These are phyloP conservation scores for Mycena sp. DNA, from an alignment of 1,284 basidiomycete genomes.

Conservation along the genomic window DNA sequence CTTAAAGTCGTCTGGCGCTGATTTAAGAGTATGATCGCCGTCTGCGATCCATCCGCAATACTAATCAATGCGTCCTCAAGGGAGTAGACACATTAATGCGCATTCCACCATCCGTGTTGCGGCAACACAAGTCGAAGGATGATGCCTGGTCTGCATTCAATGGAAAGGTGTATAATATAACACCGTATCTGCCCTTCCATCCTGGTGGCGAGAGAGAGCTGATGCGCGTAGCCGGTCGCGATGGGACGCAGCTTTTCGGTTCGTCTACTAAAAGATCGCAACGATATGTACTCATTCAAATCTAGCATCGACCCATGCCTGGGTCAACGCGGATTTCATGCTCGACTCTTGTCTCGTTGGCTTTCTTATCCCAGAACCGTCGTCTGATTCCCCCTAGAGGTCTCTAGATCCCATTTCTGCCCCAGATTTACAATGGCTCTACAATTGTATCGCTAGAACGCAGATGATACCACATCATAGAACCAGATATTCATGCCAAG, in stretches of 20 bases:
- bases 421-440: too few relatives aligned
- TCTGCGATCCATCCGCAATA: not conserved
- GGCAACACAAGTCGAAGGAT: constrained; percentile 82
- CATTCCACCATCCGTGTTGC: constrained; percentile 86
- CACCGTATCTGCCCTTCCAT: constrained; percentile 91
- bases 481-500: not conserved
- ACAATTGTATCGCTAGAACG: too few relatives aligned
- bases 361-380: constrained; percentile 78
- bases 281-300: not conserved
- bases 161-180: constrained; percentile 98
- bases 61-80: constrained; percentile 43
- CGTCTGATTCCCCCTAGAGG: constrained; percentile 28
- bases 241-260: constrained; percentile 96
- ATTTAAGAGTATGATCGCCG: constrained; percentile 74
- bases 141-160: constrained; percentile 96
- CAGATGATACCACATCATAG: not conserved
- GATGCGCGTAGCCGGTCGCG: constrained; percentile 95
- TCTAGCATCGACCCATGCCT: constrained; percentile 62
- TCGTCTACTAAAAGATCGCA: constrained; percentile 40
- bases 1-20: constrained; percentile 80
- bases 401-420: not conserved
- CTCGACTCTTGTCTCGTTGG: constrained; percentile 92
- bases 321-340: constrained; percentile 97
- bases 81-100: constrained; percentile 75
- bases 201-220: constrained; percentile 95